A percentile compares a stretch with the other conserved stretches of the same genome.
Conservation (phyloP, 2,329 filamentous ascomycete species). For the Fusarium dimerum region DNA sequence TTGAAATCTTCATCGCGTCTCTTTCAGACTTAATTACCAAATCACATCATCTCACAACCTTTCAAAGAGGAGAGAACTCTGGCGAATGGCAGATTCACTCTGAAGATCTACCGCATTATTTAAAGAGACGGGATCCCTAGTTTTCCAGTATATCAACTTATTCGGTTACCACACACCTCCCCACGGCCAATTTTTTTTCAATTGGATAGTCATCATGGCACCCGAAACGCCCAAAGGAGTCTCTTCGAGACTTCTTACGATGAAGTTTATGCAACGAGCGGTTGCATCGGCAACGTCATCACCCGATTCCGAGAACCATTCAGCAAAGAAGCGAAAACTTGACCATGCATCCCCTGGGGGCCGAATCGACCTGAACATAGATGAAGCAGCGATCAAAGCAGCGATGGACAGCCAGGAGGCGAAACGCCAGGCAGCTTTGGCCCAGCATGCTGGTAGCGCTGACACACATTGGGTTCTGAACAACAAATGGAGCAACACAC, state of each 20-base stretch:
- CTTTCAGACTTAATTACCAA: background rate
- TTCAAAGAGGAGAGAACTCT: no score
- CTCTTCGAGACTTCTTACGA: conserved; percentile 85
- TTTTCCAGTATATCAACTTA: background rate
- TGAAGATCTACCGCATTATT: no score
- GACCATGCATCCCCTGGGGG: conserved; percentile 40
- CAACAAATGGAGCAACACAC: conserved; percentile 35
- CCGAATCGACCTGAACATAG: conserved; percentile 42
- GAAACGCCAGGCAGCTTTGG: conserved; percentile 61
- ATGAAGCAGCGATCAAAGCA: conserved; percentile 62
- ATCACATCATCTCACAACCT: background rate
- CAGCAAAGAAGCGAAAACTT: conserved; percentile 64
- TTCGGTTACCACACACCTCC: conserved; percentile 2
- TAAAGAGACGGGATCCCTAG: no score
- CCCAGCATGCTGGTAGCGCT: conserved; percentile 60
- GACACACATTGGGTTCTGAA: conserved; percentile 78
- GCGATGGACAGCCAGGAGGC: conserved; percentile 68
- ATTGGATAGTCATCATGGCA: conserved; percentile 39
- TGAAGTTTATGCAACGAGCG: conserved; percentile 97
- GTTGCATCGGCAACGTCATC: conserved; percentile 59
- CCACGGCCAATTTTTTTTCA: background rate
- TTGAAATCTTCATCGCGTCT: background rate
- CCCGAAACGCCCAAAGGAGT: conserved; percentile 64
- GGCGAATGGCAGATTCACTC: no score
- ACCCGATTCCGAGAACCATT: conserved; percentile 51